Base-by-base conservation (phyloP, 306 rosid genomes). In the Dalbergia cochinchinensis region DNA sequence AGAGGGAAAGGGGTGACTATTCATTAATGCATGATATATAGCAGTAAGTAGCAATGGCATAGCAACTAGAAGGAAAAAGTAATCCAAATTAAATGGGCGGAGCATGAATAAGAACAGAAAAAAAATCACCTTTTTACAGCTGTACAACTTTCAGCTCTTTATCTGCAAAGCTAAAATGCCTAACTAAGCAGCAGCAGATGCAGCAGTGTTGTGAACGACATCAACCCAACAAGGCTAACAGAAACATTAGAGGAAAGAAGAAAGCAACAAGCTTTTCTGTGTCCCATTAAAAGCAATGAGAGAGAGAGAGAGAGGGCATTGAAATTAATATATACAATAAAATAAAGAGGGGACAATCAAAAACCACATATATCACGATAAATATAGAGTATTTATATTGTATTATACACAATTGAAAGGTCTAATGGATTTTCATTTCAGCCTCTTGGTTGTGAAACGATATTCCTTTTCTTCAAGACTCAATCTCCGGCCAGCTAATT, bases 111-210 rank as follows among this genome's bases (percentile, higher is more conserved):
- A 54, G 44, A 68, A 77, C 9, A 64, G 10, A 63, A 69, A 41
- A 45, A 12, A 16, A 11, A 3, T 41, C 20, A 79, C 88, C 85
- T 79, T 80, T 77, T 82, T 69, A 84, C 83, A 85, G 85, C 82
- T 82, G 85, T 74, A 83, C 80, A 78, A 75, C 76, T 76, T 86
- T 86, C 86, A 77, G 81, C 74, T 64, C 80, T 48, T 73, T 12
- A 69, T 85, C 91, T 85, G 97, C 88, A 88, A 86, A 88, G 90
- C 78, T 77, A 72, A 76, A 80, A 84, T 82, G 86, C 86, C 86
- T 83, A 85, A 86, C 84, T 79, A 78, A 77, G 65, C 73, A 81
- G 89, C 87, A 76, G 84, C 78, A 74, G 77, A 68, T 80, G 67
- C 34, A 48, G 69, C 42, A 80, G 74, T 72, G 80, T 62, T 83